Conservation (phyloP, 169 alveolate genomes). For the Cyclospora cayetanensis region DNA sequence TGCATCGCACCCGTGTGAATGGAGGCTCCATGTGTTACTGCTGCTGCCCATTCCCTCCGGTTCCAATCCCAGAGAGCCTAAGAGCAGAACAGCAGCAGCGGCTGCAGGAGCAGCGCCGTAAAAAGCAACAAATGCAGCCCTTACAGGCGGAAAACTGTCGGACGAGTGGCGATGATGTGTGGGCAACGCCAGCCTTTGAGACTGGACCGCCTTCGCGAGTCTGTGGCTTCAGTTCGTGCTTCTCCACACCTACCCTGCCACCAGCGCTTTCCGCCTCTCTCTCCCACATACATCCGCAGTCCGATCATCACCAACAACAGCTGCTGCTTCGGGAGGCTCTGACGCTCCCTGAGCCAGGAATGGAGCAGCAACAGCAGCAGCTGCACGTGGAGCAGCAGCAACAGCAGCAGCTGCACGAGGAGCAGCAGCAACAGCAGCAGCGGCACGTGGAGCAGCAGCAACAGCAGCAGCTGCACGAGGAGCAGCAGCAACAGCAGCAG, state of each 20-base stretch:
- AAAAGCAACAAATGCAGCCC: not conserved
- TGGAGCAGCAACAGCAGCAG: not conserved
- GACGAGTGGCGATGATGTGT: not conserved
- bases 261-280: no score
- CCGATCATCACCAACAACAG: not conserved
- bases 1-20: not conserved
- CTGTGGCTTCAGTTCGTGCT: not conserved
- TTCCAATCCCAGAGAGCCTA: not conserved
- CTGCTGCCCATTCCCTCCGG: not conserved
- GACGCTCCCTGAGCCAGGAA: not conserved
- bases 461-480: not conserved
- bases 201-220: not conserved
- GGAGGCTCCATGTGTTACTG: slow-evolving; percentile 9
- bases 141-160: not conserved
- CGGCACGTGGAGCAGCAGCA: not conserved
- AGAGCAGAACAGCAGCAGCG: not conserved
- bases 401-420: not conserved
- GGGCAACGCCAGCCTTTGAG: not conserved
- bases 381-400: not conserved
- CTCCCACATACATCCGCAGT: not conserved
- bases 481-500: not conserved
- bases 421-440: not conserved
- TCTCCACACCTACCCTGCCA: no score
- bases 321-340: not conserved
- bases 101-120: not conserved